phyloP scores from a whole-genome alignment of 2,329 filamentous ascomycete species.

The Arthrobotrys sinensis region DNA sequence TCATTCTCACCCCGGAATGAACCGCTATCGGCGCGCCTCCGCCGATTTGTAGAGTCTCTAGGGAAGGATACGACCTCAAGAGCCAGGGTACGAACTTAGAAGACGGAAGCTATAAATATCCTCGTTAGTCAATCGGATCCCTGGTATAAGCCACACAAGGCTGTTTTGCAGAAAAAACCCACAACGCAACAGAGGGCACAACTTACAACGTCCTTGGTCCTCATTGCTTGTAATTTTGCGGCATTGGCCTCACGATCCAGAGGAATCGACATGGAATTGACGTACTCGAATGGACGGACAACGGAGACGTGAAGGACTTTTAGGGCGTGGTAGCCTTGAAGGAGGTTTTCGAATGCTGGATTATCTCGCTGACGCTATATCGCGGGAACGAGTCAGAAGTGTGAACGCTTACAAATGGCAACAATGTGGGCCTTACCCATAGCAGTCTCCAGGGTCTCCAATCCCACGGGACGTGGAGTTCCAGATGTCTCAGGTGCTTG shows the following conservation, averaged over 20 bases:
- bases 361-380: conserved; percentile 59
- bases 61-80: conserved; percentile 48
- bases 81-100: conserved; percentile 58
- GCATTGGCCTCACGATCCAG: conserved; percentile 51
- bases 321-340: conserved; percentile 56
- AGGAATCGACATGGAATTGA: conserved; percentile 52
- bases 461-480: conserved; percentile 58
- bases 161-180: conserved; percentile 14
- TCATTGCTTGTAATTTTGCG: conserved; percentile 55
- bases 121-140: conserved; percentile 19
- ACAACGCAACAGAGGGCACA: conserved; percentile 41
- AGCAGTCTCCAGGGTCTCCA: conserved; percentile 56
- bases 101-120: conserved; percentile 47
- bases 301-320: conserved; percentile 53
- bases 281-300: conserved; percentile 52
- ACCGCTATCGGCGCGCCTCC: conserved; percentile 34
- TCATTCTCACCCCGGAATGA: conserved; percentile 53
- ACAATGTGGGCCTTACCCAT: conserved; percentile 49
- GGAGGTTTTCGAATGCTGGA: conserved; percentile 45
- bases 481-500: conserved; percentile 56
- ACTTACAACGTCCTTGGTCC: conserved; percentile 59
- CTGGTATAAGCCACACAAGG: conserved; percentile 29
- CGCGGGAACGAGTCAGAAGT: conserved; percentile 35
- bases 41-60: conserved; percentile 41
- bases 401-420: conserved; percentile 11